Percentiles rank a stretch among this genome's conserved stretches.
These are phyloP conservation scores for Septoria linicola DNA, from an alignment of 2,329 filamentous ascomycete genomes.

Conservation along the genomic window DNA sequence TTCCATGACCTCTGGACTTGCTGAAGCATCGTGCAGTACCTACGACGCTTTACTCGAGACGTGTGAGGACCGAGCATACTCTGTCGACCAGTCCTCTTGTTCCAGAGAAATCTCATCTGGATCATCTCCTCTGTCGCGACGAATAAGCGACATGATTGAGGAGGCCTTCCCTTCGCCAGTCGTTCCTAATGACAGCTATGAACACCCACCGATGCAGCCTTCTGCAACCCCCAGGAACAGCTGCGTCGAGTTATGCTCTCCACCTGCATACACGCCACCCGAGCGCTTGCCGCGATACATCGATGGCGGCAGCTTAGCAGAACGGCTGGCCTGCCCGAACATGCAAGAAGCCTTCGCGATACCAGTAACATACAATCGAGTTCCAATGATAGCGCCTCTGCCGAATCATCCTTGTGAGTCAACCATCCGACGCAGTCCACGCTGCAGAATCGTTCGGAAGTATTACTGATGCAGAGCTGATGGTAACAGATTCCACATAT, in stretches of 20 bases:
- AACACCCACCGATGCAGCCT: background rate
- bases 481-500: background rate
- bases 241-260: background rate
- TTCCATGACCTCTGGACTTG: no score
- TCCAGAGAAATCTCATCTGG: no score
- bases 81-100: no score
- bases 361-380: background rate
- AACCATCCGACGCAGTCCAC: no score
- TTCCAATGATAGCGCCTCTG: slow-evolving; percentile 1
- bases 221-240: background rate
- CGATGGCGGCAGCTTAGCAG: background rate
- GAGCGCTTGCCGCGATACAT: slow-evolving; percentile 1
- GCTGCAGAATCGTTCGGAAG: no score
- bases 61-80: no score
- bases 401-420: background rate
- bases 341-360: background rate
- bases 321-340: background rate
- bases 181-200: background rate
- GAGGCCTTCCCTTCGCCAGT: slow-evolving; percentile 4
- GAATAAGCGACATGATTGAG: slow-evolving; percentile 3
- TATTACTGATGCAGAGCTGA: no score
- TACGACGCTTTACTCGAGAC: no score
- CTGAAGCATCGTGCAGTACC: no score
- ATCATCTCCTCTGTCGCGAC: background rate
- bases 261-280: slow-evolving; percentile 1